These are phyloP conservation scores for Mariannaea sp. DNA, from an alignment of 2,329 filamentous ascomycete species.

Conservation along the genomic window DNA sequence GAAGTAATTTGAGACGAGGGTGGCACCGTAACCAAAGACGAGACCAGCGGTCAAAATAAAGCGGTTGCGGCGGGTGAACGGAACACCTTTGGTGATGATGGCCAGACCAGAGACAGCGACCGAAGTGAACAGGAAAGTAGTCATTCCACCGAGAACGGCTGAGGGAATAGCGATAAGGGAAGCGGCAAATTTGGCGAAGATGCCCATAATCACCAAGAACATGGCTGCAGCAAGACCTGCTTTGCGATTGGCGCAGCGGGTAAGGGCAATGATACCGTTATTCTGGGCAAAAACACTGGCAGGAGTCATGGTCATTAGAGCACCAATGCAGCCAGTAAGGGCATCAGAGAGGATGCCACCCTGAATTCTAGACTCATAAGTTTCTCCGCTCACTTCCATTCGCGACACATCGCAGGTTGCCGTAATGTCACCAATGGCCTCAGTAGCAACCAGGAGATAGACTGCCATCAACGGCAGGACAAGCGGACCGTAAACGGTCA, in stretches of 20 bases:
- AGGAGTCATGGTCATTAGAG: conserved; percentile 78
- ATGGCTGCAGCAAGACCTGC: conserved; percentile 79
- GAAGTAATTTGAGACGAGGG: conserved; percentile 70
- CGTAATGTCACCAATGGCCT: conserved; percentile 80
- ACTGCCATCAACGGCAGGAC: conserved; percentile 73
- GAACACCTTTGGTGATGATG: conserved; percentile 70
- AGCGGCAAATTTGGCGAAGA: conserved; percentile 84
- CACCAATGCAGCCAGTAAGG: conserved; percentile 74
- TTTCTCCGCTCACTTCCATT: conserved; percentile 71
- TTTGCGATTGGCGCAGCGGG: conserved; percentile 78
- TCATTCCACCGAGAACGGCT: conserved; percentile 71
- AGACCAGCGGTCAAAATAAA: conserved; percentile 81
- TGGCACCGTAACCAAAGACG: conserved; percentile 73
- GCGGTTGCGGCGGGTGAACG: conserved; percentile 78
- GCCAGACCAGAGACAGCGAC: conserved; percentile 79
- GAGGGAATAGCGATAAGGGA: conserved; percentile 76
- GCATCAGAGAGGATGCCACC: conserved; percentile 80
- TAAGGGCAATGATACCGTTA: conserved; percentile 83
- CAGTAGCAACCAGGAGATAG: conserved; percentile 75
- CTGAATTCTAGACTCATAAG: conserved; percentile 78
- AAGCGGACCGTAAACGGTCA: conserved; percentile 72
- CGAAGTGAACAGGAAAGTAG: conserved; percentile 78
- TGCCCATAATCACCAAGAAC: conserved; percentile 79
- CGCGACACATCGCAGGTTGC: conserved; percentile 81
- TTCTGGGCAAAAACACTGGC: conserved; percentile 85